phyloP scores from a whole-genome alignment of 495 filamentous ascomycete genomes.

The Stereocaulon alpinum region DNA sequence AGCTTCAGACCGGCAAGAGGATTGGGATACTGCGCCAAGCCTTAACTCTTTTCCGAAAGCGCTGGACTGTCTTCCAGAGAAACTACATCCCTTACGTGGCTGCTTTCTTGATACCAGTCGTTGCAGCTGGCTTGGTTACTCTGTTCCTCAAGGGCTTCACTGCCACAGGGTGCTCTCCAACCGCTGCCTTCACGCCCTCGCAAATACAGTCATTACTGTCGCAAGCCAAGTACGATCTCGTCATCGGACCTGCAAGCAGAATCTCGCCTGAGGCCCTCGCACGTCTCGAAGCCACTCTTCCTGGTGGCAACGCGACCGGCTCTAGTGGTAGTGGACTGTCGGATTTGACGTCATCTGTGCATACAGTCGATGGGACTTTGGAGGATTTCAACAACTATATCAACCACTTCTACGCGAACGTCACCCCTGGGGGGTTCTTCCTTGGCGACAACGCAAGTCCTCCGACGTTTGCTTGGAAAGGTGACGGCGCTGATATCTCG shows the following conservation, averaged over 20 bases:
- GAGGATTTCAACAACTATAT: conserved; percentile 60
- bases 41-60: conserved; percentile 64
- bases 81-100: conserved; percentile 65
- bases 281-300: conserved; percentile 33
- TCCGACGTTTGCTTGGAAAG: conserved; percentile 54
- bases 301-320: conserved; percentile 15
- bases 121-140: conserved; percentile 64
- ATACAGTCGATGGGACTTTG: conserved; percentile 48
- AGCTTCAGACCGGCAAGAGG: conserved; percentile 56
- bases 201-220: conserved; percentile 31
- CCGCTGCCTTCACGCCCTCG: conserved; percentile 29
- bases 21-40: conserved; percentile 56
- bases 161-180: conserved; percentile 47
- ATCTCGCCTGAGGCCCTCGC: conserved; percentile 34
- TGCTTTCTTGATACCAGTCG: conserved; percentile 62
- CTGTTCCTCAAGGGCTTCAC: conserved; percentile 53
- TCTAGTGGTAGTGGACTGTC: conserved; percentile 14
- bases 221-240: conserved; percentile 36
- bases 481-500: conserved; percentile 33
- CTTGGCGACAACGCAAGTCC: conserved; percentile 43
- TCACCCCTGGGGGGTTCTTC: conserved; percentile 70
- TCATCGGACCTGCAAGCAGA: conserved; percentile 49
- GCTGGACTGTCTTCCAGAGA: conserved; percentile 61
- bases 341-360: conserved; percentile 29
- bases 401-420: conserved; percentile 45